Evolutionary conservation across 2,329 filamentous ascomycete species (phyloP), one percentile per base, ranked within the genome.

Genomic region (Amauroascus verrucosus): DNA sequence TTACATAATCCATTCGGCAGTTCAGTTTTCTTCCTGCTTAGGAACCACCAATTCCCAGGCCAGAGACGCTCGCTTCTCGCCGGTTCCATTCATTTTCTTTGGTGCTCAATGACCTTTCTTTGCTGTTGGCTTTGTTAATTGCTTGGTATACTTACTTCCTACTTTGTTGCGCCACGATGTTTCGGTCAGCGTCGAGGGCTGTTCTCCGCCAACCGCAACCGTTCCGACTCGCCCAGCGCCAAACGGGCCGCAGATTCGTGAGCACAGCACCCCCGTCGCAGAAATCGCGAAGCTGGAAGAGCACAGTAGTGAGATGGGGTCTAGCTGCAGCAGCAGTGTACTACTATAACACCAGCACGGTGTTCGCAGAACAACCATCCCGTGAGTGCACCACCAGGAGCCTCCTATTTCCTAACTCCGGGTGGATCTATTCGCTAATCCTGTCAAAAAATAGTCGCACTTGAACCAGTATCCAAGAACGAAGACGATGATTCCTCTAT

Each of bases 281-380:
- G 64, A 86, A 82, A 72, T 81, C 81, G 63, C 76, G 88, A 67
- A 86, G 83, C 67, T 95, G 88, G 86, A 95, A 90, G 78, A 85
- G 82, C 68, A 77, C 82, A 49, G 77, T 77, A 3, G 67, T 80
- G 63, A 80, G 91, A 74, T 85, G 88, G 80, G 87, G 82, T 59
- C 66, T 93, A 53, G 90, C 88, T 0, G 77, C 75, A 55, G 88
- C 79, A 18, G 82, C 84, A 44, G 73, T 97, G 48, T 98, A 97
- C 74, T 96, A 87, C 71, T 98, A 97, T 71, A 95, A 89, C 75
- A 96, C 89, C 6, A 91, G 85, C 64, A 80, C 83, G 51, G 76
- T 88, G 20, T 97, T 97, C 69, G 86, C 89, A 14, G 88, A 96
- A 63, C 85, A 94, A 69, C 80, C 83, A 33, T 71, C 79, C 61